Percentiles rank a stretch among this genome's conserved stretches.
Evolutionary conservation across 176 grass and related monocot species (phyloP).

Genomic region (Aegilops sharonensis): DNA sequence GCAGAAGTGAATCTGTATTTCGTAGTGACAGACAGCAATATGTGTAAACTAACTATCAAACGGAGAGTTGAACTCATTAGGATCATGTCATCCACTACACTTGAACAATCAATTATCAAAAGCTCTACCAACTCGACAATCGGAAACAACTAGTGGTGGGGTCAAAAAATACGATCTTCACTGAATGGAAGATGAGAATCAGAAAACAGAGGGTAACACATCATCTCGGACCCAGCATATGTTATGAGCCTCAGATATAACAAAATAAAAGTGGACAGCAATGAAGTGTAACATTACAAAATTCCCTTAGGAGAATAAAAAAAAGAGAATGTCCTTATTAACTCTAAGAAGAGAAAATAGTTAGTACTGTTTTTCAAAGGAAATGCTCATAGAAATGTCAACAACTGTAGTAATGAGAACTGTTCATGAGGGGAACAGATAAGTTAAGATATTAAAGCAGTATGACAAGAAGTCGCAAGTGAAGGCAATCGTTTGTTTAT

Average conservation of each 20-base stretch:
- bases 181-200: not conserved
- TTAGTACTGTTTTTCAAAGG: not conserved
- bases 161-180: not conserved
- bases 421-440: not conserved
- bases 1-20: not conserved
- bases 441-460: not conserved
- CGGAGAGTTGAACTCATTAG: not conserved
- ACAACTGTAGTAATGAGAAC: not conserved
- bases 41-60: slow-evolving; percentile 15
- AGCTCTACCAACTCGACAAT: not conserved
- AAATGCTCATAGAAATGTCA: not conserved
- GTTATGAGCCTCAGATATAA: not conserved
- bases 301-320: not conserved
- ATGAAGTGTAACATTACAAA: not conserved
- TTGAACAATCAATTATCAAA: not conserved
- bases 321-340: not conserved
- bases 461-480: not conserved
- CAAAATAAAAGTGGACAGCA: not conserved
- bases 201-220: not conserved
- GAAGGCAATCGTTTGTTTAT: not conserved
- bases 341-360: not conserved
- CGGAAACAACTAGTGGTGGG: not conserved
- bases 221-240: not conserved
- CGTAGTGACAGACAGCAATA: not conserved
- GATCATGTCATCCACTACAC: not conserved